Percentiles rank a stretch among this genome's conserved stretches.
Evolutionary conservation across 352 stramenopile genomes (phyloP).

Genomic region (Phytopythium ostracodes): DNA sequence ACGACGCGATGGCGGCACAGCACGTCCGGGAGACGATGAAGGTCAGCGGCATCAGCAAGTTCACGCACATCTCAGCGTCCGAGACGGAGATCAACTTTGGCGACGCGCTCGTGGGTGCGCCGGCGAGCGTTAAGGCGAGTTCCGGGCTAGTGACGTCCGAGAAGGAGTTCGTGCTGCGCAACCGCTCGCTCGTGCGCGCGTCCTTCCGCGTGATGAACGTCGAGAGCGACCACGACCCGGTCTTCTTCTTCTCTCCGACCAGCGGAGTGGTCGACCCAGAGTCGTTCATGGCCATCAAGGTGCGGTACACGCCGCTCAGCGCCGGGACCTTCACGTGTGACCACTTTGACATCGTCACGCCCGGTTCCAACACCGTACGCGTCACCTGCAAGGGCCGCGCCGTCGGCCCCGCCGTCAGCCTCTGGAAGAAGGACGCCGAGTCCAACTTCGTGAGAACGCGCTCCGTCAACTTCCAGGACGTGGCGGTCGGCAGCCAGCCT

Average conservation of each 20-base stretch:
- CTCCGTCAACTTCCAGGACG: slow-evolving; percentile 90
- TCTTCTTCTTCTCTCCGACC: slow-evolving; percentile 81
- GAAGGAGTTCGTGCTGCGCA: slow-evolving; percentile 84
- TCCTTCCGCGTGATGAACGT: slow-evolving; percentile 68
- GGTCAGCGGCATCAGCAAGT: slow-evolving; percentile 88
- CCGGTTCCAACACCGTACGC: slow-evolving; percentile 78
- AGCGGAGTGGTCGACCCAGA: slow-evolving; percentile 72
- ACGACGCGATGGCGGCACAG: slow-evolving; percentile 4
- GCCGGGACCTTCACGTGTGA: slow-evolving; percentile 89
- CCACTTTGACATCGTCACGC: slow-evolving; percentile 87
- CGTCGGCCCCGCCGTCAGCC: slow-evolving; percentile 51
- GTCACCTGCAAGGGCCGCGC: slow-evolving; percentile 72
- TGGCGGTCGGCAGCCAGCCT: slow-evolving; percentile 45
- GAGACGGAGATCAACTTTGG: slow-evolving; percentile 83
- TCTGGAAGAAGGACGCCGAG: slow-evolving; percentile 83
- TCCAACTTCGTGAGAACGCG: slow-evolving; percentile 64
- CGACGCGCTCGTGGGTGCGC: slow-evolving; percentile 68
- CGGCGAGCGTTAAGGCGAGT: slow-evolving; percentile 26
- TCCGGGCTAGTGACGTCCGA: slow-evolving; percentile 28
- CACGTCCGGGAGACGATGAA: slow-evolving; percentile 66
- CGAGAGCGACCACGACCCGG: slow-evolving; percentile 80
- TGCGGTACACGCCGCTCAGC: slow-evolving; percentile 79
- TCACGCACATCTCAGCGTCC: slow-evolving; percentile 79
- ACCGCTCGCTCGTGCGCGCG: slow-evolving; percentile 88
- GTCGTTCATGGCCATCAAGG: slow-evolving; percentile 55